Base-by-base conservation (phyloP, 306 rosid genomes). In the Prunus armeniaca region DNA sequence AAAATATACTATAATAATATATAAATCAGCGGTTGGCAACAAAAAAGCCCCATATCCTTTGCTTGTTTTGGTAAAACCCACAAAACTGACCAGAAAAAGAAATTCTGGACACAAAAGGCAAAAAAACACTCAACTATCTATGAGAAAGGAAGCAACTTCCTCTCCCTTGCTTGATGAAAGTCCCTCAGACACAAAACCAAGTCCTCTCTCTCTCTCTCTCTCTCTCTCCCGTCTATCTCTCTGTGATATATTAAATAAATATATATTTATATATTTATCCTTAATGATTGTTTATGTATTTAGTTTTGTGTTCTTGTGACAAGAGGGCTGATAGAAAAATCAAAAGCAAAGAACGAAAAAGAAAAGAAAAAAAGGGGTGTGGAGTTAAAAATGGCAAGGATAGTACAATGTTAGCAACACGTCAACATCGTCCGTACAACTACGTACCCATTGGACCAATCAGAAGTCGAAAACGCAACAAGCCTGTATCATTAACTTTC, bases 51-150 rank as follows among this genome's bases (percentile, higher is more conserved):
- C 71, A 75, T 38, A 38, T 79, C 14, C 57, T 64, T 90, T 87
- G 72, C 89, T 86, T 81, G 85, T 86, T 90, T 82, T 82, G 85
- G 95, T 65, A 86, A 80, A 88, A 78, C 38, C 43, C 24, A 80
- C 20, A 46, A 74, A 54, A 54, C 45, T 3, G 0, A 0, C 77
- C 78, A 20, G 56, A 61, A 81, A 57, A 57, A 49, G 54, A 74
- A 79, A 60, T 20, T 67, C 24, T 49, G 38, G 46, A 25, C n/a
- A 47, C 43, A 49, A 18, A 4, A 51, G 67, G 57, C 27, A 49
- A 62, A 18, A 11, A 43, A 74, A 19, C 18, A 24, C 7, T 38
- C 9, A 7, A 38, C 43, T 34, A 7, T 18, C 43, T 34, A 7
- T 18, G 54, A 22, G 47, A 62, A n/a, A 43, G 18, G 28, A 32